These are phyloP conservation scores for Venturia asperata DNA, from an alignment of 2,329 filamentous ascomycete genomes.

Conservation along the genomic window DNA sequence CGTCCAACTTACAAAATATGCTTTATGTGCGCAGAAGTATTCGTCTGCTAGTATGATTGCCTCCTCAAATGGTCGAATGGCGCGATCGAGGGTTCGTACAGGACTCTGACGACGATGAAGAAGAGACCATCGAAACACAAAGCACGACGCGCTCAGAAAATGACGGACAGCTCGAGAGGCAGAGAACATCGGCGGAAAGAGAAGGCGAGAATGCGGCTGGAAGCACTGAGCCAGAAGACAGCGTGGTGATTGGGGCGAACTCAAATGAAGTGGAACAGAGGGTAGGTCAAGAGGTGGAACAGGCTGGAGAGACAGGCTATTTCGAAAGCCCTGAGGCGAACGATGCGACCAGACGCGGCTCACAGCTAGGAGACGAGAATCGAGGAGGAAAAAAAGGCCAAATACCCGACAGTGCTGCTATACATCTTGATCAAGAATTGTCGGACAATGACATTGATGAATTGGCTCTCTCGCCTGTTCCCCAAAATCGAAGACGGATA, in stretches of 20 bases:
- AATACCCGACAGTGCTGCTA: not conserved
- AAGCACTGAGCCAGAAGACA: not conserved
- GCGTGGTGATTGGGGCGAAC: not conserved
- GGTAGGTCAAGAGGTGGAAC: not conserved
- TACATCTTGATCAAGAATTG: not conserved
- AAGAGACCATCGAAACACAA: conserved; percentile 17
- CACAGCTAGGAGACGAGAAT: not conserved
- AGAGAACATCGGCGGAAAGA: not conserved
- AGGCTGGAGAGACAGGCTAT: not conserved
- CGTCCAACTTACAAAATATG: conserved; percentile 5
- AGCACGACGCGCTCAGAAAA: conserved; percentile 21
- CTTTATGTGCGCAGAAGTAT: not conserved
- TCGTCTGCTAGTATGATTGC: conserved; percentile 22
- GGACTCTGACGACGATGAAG: conserved; percentile 44
- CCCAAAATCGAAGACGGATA: not conserved
- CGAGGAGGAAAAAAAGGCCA: not conserved
- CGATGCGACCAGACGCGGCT: not conserved
- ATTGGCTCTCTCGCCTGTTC: not conserved
- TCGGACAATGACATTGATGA: not conserved
- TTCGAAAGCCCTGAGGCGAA: not conserved
- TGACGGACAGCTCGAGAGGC: not conserved
- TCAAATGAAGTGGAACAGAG: not conserved
- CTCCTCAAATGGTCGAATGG: conserved; percentile 42
- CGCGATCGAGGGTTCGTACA: conserved; percentile 43
- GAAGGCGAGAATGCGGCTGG: not conserved